Percentiles rank a stretch among this genome's conserved stretches.
phyloP scores from a whole-genome alignment of 352 stramenopile species.

The Globisporangium camurandrum region DNA sequence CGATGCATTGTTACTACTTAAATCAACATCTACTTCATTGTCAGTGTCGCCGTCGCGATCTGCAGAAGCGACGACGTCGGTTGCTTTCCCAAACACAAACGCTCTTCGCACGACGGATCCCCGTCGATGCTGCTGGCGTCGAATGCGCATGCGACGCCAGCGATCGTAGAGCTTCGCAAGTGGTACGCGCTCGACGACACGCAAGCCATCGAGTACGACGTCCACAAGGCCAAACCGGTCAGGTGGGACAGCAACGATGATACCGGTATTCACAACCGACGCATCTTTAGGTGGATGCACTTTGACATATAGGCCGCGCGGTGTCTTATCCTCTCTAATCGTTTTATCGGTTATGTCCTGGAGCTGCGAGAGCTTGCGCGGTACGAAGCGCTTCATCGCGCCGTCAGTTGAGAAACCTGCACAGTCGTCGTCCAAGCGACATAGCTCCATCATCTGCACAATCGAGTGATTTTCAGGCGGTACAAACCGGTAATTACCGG shows the following conservation, averaged over 20 bases:
- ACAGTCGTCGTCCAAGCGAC: conserved; percentile 59
- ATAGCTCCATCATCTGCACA: conserved; percentile 42
- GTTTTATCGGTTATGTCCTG: conserved; percentile 45
- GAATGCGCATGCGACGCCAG: conserved; percentile 53
- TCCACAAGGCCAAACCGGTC: conserved; percentile 58
- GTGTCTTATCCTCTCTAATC: conserved; percentile 3
- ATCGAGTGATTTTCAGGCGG: conserved; percentile 19
- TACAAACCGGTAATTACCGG: conserved; percentile 54
- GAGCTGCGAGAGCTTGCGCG: conserved; percentile 63
- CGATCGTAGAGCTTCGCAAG: conserved; percentile 52
- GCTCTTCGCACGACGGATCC: conserved; percentile 26
- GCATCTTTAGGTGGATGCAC: conserved; percentile 40
- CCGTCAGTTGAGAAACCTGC: conserved; percentile 68
- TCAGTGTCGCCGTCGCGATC: background rate
- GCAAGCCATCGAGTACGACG: conserved; percentile 53
- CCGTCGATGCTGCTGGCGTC: conserved; percentile 19
- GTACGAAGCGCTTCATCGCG: conserved; percentile 68
- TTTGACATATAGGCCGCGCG: conserved; percentile 50
- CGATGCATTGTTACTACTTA: conserved; percentile 13
- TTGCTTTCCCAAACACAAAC: conserved; percentile 36
- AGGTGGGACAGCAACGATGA: conserved; percentile 37
- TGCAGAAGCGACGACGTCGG: background rate
- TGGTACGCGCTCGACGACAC: conserved; percentile 35
- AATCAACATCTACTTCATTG: conserved; percentile 6
- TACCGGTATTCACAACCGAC: conserved; percentile 37